phyloP scores from a whole-genome alignment of 1,284 basidiomycete species.

The Laetiporus sulphureus region DNA sequence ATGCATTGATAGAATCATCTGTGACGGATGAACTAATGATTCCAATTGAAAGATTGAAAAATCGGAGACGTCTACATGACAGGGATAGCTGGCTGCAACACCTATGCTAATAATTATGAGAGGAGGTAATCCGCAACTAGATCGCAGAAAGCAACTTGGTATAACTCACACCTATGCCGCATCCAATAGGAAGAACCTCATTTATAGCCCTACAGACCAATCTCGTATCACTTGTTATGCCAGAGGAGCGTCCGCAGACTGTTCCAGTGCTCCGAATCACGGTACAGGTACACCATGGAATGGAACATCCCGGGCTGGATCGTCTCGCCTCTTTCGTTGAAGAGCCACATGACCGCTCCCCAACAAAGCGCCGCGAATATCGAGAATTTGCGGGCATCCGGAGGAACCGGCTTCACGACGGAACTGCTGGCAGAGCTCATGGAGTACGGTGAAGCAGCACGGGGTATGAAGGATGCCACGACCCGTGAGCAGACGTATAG shows the following conservation, averaged over 20 bases:
- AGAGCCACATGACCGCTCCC: constrained; percentile 98
- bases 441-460: constrained; percentile 47
- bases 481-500: constrained; percentile 92
- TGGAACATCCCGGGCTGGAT: constrained; percentile 93
- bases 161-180: too few species aligned
- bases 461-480: constrained; percentile 81
- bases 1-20: too few species aligned
- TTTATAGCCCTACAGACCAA: too few species aligned
- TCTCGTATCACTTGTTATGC: constrained; percentile 60
- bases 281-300: constrained; percentile 78
- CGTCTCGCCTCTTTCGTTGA: constrained; percentile 78
- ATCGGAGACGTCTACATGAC: too few species aligned
- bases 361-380: constrained; percentile 87
- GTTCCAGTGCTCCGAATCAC: constrained; percentile 73
- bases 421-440: constrained; percentile 29
- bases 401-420: constrained; percentile 65
- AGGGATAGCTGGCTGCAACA: too few species aligned
- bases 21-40: too few species aligned
- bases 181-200: too few species aligned
- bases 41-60: too few species aligned
- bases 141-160: too few species aligned
- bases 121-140: too few species aligned
- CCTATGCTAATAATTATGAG: too few species aligned
- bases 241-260: constrained; percentile 66
- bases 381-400: constrained; percentile 78